A percentile compares a stretch with the other conserved stretches of the same genome.
These are phyloP conservation scores for Quercus tomentella DNA, from an alignment of 331 rosid genomes.

Conservation along the genomic window DNA sequence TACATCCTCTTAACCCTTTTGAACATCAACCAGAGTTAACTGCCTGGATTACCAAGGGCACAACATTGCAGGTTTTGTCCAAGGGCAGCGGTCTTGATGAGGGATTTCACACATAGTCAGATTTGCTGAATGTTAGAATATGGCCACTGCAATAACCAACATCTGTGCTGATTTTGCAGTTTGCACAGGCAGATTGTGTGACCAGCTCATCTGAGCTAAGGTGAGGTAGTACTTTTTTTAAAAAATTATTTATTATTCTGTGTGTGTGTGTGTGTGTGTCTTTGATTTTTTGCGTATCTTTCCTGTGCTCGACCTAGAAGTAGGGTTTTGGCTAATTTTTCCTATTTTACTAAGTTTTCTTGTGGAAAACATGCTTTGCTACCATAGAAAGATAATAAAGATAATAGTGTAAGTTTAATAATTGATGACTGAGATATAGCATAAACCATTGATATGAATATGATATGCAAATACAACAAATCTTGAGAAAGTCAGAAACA, in stretches of 20 bases:
- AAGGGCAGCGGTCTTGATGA: conserved; percentile 47
- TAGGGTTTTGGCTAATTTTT: background rate
- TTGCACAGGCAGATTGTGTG: conserved; percentile 17
- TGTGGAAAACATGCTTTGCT: background rate
- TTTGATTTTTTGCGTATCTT: background rate
- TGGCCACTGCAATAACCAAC: conserved; percentile 6
- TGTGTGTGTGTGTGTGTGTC: background rate
- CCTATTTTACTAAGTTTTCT: background rate
- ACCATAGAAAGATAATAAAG: background rate
- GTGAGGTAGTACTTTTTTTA: conserved; percentile 20
- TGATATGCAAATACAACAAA: background rate
- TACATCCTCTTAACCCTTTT: conserved; percentile 60
- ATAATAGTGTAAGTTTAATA: background rate
- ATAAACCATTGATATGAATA: background rate
- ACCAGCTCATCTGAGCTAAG: conserved; percentile 31
- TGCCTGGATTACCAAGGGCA: conserved; percentile 84
- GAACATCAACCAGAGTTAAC: conserved; percentile 82
- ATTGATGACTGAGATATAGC: background rate
- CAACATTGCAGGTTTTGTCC: conserved; percentile 64
- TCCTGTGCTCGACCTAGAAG: background rate
- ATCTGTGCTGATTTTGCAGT: background rate
- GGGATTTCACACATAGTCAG: conserved; percentile 43
- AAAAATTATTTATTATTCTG: background rate
- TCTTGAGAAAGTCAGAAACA: background rate
- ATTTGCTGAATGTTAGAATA: conserved; percentile 15